phyloP scores from a whole-genome alignment of 176 grass and related monocot genomes.

The Puya raimondii region DNA sequence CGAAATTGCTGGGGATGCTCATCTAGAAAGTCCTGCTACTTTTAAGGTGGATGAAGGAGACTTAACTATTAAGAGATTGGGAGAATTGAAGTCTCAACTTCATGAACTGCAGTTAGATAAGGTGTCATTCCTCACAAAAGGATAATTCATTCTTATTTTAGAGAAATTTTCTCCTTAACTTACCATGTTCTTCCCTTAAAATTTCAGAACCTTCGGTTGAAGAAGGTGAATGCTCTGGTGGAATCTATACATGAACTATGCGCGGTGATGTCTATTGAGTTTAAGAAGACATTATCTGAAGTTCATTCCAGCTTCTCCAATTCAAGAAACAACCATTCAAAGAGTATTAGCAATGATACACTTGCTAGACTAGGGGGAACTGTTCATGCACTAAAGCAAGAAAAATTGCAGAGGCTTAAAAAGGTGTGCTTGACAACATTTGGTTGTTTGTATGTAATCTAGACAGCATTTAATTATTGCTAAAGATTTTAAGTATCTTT shows the following conservation, averaged over 20 bases:
- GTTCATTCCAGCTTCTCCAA: constrained; percentile 70
- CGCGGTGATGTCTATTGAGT: constrained; percentile 58
- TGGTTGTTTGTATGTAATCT: too few relatives aligned
- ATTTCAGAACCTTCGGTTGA: constrained; percentile 65
- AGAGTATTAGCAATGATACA: constrained; percentile 58
- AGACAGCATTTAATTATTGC: too few relatives aligned
- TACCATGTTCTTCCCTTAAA: constrained; percentile 9
- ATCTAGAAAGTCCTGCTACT: constrained; percentile 32
- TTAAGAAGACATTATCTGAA: constrained; percentile 49
- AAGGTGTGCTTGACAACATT: constrained; percentile 37
- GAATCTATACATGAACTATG: constrained; percentile 56
- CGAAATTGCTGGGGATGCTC: constrained; percentile 59
- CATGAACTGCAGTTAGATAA: constrained; percentile 71
- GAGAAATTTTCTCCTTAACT: constrained; percentile 5
- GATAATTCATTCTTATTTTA: background rate
- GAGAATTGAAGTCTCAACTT: constrained; percentile 48
- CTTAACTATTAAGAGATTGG: constrained; percentile 46
- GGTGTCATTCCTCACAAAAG: constrained; percentile 24
- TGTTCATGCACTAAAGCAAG: constrained; percentile 51
- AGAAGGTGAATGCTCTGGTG: constrained; percentile 48
- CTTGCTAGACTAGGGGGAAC: constrained; percentile 44
- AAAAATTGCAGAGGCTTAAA: constrained; percentile 59
- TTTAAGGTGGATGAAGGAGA: constrained; percentile 51
- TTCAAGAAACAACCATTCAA: constrained; percentile 22
- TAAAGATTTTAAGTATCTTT: too few relatives aligned